phyloP scores from a whole-genome alignment of 768 basidiomycete species.

The Neoboletus subvelutipes region DNA sequence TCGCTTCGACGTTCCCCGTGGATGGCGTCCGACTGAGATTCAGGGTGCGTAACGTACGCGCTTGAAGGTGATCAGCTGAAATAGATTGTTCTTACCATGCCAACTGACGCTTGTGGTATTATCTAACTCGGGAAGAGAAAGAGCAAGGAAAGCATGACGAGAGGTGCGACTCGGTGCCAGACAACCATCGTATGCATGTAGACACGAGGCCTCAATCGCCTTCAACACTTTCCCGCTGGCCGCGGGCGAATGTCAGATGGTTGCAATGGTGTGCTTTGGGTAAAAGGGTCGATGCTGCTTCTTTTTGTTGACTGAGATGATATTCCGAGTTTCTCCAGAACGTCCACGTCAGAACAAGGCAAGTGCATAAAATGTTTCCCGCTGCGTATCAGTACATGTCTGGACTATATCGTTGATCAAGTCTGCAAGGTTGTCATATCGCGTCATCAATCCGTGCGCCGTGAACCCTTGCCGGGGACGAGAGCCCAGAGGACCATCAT shows the following conservation, averaged over 20 bases:
- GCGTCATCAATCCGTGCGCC: conserved; percentile 17
- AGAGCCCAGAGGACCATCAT: conserved; percentile 44
- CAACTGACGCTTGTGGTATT: neutral
- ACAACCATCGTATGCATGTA: rapidly evolving
- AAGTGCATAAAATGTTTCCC: neutral
- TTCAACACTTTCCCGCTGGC: too few species aligned
- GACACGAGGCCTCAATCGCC: too few species aligned
- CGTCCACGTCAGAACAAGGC: neutral
- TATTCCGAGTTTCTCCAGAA: neutral
- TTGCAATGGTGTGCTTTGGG: neutral
- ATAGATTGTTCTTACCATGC: neutral
- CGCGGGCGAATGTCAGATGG: neutral
- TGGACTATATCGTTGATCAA: neutral
- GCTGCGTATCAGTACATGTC: neutral
- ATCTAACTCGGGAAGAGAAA: neutral
- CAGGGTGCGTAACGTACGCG: neutral
- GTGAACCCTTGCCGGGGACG: conserved; percentile 34
- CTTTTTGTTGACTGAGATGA: neutral
- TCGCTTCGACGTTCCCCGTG: neutral
- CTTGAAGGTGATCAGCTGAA: neutral
- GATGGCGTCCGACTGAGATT: neutral
- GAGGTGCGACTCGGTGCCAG: too few species aligned
- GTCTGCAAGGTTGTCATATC: neutral
- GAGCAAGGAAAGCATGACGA: neutral
- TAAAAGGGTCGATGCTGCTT: neutral